phyloP scores from a whole-genome alignment of 2,329 filamentous ascomycete species.

The Xylariomycetidae sp. region DNA sequence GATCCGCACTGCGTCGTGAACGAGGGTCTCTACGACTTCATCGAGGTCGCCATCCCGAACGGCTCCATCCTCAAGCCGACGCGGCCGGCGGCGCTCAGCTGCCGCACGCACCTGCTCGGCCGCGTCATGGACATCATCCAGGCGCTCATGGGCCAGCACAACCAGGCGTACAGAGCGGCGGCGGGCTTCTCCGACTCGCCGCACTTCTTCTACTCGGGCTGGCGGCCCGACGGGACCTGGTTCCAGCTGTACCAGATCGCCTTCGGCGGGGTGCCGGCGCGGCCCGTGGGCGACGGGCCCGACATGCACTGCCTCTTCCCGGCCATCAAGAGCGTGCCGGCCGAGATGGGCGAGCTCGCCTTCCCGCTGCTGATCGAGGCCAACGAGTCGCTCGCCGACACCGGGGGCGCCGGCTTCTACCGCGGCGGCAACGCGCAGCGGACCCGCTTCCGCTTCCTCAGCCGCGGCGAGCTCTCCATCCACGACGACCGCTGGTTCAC shows the following conservation, averaged over 20 bases:
- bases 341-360: slow-evolving; percentile 43
- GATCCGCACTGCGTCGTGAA: slow-evolving; percentile 45
- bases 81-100: slow-evolving; percentile 41
- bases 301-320: slow-evolving; percentile 48
- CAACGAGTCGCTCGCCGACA: slow-evolving; percentile 42
- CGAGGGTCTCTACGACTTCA: slow-evolving; percentile 45
- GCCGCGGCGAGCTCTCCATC: slow-evolving; percentile 39
- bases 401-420: slow-evolving; percentile 42
- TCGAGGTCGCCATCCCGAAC: slow-evolving; percentile 40
- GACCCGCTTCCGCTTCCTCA: slow-evolving; percentile 41
- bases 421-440: slow-evolving; percentile 45
- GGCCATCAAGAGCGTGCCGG: slow-evolving; percentile 45
- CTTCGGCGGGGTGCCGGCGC: slow-evolving; percentile 44
- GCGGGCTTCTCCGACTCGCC: slow-evolving; percentile 47
- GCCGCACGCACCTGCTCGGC: slow-evolving; percentile 43
- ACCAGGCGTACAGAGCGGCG: slow-evolving; percentile 40
- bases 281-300: slow-evolving; percentile 41
- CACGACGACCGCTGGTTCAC: slow-evolving; percentile 46
- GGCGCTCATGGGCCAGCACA: slow-evolving; percentile 43
- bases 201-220: slow-evolving; percentile 46
- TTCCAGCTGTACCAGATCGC: slow-evolving; percentile 47
- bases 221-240: slow-evolving; percentile 42
- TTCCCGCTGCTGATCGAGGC: slow-evolving; percentile 44
- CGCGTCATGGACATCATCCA: slow-evolving; percentile 45
- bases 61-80: slow-evolving; percentile 41